phyloP scores from a whole-genome alignment of 495 filamentous ascomycete genomes.

The Venustampulla echinocandica region DNA sequence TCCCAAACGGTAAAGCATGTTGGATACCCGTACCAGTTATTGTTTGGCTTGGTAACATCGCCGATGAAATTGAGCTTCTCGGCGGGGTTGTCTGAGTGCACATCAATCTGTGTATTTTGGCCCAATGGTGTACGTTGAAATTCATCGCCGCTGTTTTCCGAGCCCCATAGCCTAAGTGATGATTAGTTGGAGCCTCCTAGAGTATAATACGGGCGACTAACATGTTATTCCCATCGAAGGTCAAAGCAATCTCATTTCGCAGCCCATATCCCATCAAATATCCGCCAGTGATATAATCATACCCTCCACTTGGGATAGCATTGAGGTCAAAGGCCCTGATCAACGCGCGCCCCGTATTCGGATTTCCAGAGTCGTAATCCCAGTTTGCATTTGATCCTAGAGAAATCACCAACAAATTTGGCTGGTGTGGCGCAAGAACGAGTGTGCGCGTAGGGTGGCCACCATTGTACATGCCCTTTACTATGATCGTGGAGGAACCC shows the following conservation, averaged over 20 bases:
- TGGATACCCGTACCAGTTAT: slow-evolving; percentile 51
- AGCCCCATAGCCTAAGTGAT: slow-evolving; percentile 47
- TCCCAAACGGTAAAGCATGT: slow-evolving; percentile 57
- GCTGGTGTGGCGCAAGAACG: slow-evolving; percentile 38
- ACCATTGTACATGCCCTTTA: slow-evolving; percentile 48
- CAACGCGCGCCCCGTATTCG: slow-evolving; percentile 46
- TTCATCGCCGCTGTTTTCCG: slow-evolving; percentile 64
- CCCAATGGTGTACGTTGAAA: slow-evolving; percentile 36
- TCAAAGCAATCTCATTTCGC: slow-evolving; percentile 62
- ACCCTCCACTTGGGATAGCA: slow-evolving; percentile 17
- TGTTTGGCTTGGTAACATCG: slow-evolving; percentile 37
- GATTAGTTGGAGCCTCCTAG: slow-evolving; percentile 25
- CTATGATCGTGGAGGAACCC: slow-evolving; percentile 33
- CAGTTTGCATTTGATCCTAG: slow-evolving; percentile 54
- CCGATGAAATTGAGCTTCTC: slow-evolving; percentile 68
- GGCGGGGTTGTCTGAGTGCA: slow-evolving; percentile 60
- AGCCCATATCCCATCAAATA: slow-evolving; percentile 58
- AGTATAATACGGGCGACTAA: not conserved
- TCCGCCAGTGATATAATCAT: slow-evolving; percentile 41
- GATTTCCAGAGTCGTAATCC: slow-evolving; percentile 38
- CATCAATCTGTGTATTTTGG: slow-evolving; percentile 45
- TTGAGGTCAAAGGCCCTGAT: slow-evolving; percentile 59
- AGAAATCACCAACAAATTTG: slow-evolving; percentile 45
- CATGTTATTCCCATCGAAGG: slow-evolving; percentile 30
- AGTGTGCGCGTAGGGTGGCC: slow-evolving; percentile 58